Evolutionary conservation across 1,139 yeast species (phyloP).

Genomic region (Hansenula anomala): DNA sequence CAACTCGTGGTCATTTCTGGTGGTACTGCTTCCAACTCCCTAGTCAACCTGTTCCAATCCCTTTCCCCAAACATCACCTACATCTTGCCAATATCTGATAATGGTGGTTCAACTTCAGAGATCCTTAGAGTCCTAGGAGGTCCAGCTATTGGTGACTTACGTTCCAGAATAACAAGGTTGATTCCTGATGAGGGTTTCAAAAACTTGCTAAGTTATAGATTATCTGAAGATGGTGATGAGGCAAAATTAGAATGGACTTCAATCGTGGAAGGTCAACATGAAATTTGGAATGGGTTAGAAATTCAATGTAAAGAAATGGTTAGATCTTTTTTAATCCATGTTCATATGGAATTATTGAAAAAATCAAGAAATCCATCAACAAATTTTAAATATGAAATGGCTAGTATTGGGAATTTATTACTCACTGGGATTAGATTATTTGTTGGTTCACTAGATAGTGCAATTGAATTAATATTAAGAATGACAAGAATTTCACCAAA

Average conservation of each 20-base stretch:
- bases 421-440: conserved; percentile 78
- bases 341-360: conserved; percentile 72
- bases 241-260: conserved; percentile 75
- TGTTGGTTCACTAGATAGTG: conserved; percentile 80
- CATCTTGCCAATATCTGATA: conserved; percentile 81
- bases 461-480: conserved; percentile 69
- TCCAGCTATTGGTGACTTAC: conserved; percentile 89
- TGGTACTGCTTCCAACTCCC: conserved; percentile 71
- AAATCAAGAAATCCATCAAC: conserved; percentile 52
- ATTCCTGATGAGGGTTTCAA: conserved; percentile 46
- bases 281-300: conserved; percentile 58
- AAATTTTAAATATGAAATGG: conserved; percentile 67
- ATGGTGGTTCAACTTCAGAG: conserved; percentile 94
- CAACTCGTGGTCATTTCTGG: conserved; percentile 53
- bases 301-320: conserved; percentile 68
- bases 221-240: conserved; percentile 43
- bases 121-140: conserved; percentile 88
- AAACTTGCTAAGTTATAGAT: conserved; percentile 53
- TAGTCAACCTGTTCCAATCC: conserved; percentile 48
- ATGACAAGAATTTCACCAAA: conserved; percentile 57
- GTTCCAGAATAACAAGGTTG: conserved; percentile 75
- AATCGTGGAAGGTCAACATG: conserved; percentile 77
- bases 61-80: conserved; percentile 48
- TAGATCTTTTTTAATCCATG: conserved; percentile 72
- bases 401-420: conserved; percentile 82